phyloP scores from a whole-genome alignment of 768 basidiomycete genomes.

The Inosperma sp. region DNA sequence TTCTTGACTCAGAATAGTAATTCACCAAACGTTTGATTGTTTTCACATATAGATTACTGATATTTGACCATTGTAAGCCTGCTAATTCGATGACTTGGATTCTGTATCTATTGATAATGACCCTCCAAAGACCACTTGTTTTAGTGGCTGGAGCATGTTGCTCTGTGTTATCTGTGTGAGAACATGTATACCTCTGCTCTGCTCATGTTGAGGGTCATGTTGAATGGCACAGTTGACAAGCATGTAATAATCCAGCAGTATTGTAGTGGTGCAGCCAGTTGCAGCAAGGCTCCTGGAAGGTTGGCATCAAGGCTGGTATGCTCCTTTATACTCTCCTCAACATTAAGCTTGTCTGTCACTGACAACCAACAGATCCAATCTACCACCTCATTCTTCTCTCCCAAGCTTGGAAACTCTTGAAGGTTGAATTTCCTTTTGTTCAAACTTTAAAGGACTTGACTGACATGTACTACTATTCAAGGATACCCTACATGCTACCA shows the following conservation, averaged over 20 bases:
- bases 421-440: neutral
- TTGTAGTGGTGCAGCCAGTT: neutral
- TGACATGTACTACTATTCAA: neutral
- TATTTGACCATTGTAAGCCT: no score
- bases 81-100: no score
- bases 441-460: neutral
- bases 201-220: conserved; percentile 1
- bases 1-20: no score
- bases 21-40: no score
- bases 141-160: conserved; percentile 1
- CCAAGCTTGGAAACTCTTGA: neutral
- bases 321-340: neutral
- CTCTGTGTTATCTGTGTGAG: conserved; percentile 2
- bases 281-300: neutral
- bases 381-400: no score
- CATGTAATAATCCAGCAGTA: no score
- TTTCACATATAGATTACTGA: no score
- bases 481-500: no score
- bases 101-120: no score
- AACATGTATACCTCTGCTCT: neutral
- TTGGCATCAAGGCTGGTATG: conserved; percentile 2
- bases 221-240: conserved; percentile 2
- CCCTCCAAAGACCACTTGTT: neutral
- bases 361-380: neutral
- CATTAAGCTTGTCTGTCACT: no score